Conservation (phyloP, 2,329 filamentous ascomycete species). For the Fusarium keratoplasticum region DNA sequence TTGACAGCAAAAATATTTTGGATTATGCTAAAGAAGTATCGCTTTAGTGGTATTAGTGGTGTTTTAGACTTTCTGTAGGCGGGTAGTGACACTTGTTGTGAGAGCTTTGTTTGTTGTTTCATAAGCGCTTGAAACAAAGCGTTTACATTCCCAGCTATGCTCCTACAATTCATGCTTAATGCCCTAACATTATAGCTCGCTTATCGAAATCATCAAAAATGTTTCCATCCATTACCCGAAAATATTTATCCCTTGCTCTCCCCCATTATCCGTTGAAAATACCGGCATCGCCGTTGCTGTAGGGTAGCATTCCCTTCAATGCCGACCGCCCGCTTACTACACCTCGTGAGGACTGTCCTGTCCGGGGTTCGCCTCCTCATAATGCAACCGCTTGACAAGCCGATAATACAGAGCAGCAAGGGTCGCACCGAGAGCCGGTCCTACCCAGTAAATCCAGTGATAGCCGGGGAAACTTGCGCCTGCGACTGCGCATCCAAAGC, state of each 20-base stretch:
- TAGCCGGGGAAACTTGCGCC: constrained; percentile 52
- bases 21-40: not conserved
- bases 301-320: not conserved
- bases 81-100: not conserved
- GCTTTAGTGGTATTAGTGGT: not conserved
- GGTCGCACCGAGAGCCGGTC: constrained; percentile 58
- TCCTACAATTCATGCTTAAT: not conserved
- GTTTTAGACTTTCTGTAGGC: not conserved
- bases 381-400: constrained; percentile 59
- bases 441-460: constrained; percentile 65
- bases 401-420: constrained; percentile 60
- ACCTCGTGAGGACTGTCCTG: constrained; percentile 45
- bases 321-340: not conserved
- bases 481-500: constrained; percentile 58
- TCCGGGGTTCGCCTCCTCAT: constrained; percentile 58
- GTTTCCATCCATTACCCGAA: not conserved
- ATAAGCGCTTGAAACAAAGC: not conserved
- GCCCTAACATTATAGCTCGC: not conserved
- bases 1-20: not conserved
- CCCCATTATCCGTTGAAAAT: not conserved
- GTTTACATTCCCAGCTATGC: too few relatives aligned
- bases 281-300: not conserved
- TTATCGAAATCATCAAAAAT: not conserved
- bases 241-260: not conserved
- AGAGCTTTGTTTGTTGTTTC: not conserved